phyloP scores from a whole-genome alignment of 768 basidiomycete genomes.

The Suillus decipiens region DNA sequence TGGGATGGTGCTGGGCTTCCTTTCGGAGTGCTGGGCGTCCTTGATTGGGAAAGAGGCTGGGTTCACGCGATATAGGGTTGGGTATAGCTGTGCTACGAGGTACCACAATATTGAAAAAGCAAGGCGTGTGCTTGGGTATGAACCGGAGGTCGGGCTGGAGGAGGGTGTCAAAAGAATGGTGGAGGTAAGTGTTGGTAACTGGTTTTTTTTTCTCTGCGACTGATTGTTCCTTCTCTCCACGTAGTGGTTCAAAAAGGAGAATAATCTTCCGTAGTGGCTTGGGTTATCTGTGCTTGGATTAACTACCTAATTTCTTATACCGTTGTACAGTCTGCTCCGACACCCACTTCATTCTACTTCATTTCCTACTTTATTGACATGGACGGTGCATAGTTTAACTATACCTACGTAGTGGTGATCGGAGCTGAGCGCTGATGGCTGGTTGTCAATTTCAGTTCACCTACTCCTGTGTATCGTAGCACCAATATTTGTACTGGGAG shows the following conservation, averaged over 20 bases:
- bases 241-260: conserved; percentile 35
- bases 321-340: not conserved
- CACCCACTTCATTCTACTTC: conserved; percentile 5
- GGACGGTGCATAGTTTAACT: not conserved
- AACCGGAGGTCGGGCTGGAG: conserved; percentile 84
- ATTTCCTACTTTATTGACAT: not conserved
- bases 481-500: not conserved
- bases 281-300: not conserved
- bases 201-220: too few relatives aligned
- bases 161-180: conserved; percentile 84
- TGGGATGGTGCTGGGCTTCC: conserved; percentile 69
- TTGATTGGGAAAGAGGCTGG: conserved; percentile 77
- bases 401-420: not conserved
- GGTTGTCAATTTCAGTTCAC: not conserved
- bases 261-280: conserved; percentile 22
- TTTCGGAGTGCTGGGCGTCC: conserved; percentile 75
- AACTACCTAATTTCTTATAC: not conserved
- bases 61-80: conserved; percentile 85
- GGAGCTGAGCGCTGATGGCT: not conserved
- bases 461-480: not conserved
- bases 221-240: not conserved
- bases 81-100: conserved; percentile 73
- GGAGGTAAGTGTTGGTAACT: conserved; percentile 50
- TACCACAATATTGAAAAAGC: conserved; percentile 97
- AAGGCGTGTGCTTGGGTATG: conserved; percentile 87